Conservation (phyloP, 805 yeast genomes). For the Candida alai region DNA sequence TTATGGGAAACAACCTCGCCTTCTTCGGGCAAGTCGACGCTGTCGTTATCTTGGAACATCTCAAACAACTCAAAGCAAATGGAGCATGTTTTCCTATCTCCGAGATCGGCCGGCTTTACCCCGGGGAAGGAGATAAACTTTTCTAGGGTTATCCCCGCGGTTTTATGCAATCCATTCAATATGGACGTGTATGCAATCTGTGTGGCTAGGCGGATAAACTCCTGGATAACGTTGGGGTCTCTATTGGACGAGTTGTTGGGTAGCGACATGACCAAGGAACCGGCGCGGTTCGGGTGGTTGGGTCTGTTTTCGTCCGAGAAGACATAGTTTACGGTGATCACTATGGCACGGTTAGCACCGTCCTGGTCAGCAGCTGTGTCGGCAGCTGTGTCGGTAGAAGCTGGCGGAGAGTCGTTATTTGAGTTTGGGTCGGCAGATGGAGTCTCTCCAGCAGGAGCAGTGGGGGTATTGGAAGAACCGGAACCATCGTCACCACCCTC, state of each 20-base stretch:
- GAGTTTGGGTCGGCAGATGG: not conserved
- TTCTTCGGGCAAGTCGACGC: slow-evolving; percentile 10
- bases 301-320: slow-evolving; percentile 40
- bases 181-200: slow-evolving; percentile 66
- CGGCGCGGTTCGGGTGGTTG: slow-evolving; percentile 41
- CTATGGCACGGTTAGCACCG: slow-evolving; percentile 28
- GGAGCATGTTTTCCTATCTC: slow-evolving; percentile 41
- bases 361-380: slow-evolving; percentile 1
- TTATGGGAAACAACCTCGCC: slow-evolving; percentile 15
- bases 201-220: slow-evolving; percentile 62
- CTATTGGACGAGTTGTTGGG: slow-evolving; percentile 62
- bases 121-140: slow-evolving; percentile 50
- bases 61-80: slow-evolving; percentile 58
- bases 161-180: slow-evolving; percentile 44
- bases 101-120: slow-evolving; percentile 4
- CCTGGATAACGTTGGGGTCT: slow-evolving; percentile 58
- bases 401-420: not conserved
- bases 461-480: slow-evolving; percentile 1
- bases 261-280: slow-evolving; percentile 58
- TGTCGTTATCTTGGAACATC: slow-evolving; percentile 8
- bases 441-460: slow-evolving; percentile 2
- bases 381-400: not conserved
- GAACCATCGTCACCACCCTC: not conserved
- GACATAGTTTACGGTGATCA: slow-evolving; percentile 42
- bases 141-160: slow-evolving; percentile 51